Conservation (phyloP, 805 yeast species). For the Kuraishia molischiana region DNA sequence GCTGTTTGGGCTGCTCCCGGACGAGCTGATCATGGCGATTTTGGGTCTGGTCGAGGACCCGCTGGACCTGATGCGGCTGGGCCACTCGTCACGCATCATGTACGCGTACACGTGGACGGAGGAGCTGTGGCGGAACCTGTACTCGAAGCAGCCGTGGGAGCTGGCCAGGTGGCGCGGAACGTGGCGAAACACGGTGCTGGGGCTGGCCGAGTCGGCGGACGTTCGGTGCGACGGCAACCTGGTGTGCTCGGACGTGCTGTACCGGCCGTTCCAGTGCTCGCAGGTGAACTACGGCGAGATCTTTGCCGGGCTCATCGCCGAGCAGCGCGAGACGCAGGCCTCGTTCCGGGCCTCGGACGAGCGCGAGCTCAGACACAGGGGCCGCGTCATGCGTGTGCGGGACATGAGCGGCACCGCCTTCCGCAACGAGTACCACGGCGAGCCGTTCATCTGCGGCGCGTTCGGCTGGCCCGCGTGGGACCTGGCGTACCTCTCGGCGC, state of each 20-base stretch:
- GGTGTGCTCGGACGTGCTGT: slow-evolving; percentile 68
- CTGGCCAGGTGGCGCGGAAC: slow-evolving; percentile 55
- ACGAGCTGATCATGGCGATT: slow-evolving; percentile 51
- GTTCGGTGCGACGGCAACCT: slow-evolving; percentile 34
- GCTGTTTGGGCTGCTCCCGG: slow-evolving; percentile 38
- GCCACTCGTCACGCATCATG: slow-evolving; percentile 53
- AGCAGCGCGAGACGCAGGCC: slow-evolving; percentile 25
- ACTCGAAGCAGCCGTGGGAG: slow-evolving; percentile 12
- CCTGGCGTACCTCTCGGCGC: slow-evolving; percentile 30
- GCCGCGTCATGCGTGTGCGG: not conserved
- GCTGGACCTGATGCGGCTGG: slow-evolving; percentile 36
- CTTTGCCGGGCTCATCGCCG: slow-evolving; percentile 37
- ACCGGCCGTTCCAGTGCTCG: slow-evolving; percentile 76
- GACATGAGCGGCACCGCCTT: slow-evolving; percentile 35
- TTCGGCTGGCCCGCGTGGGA: slow-evolving; percentile 66
- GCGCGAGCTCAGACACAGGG: slow-evolving; percentile 36
- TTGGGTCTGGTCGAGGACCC: slow-evolving; percentile 38
- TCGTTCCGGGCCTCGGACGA: slow-evolving; percentile 1
- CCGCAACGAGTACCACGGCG: slow-evolving; percentile 30
- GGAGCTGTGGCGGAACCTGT: slow-evolving; percentile 69
- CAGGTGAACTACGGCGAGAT: slow-evolving; percentile 48
- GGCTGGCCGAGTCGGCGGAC: slow-evolving; percentile 24
- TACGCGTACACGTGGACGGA: slow-evolving; percentile 71
- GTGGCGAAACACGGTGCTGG: slow-evolving; percentile 61
- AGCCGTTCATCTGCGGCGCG: slow-evolving; percentile 56